Evolutionary conservation across 768 basidiomycete genomes (phyloP), one percentile per base, ranked within the genome.

Genomic region (Astraeus odoratus): DNA sequence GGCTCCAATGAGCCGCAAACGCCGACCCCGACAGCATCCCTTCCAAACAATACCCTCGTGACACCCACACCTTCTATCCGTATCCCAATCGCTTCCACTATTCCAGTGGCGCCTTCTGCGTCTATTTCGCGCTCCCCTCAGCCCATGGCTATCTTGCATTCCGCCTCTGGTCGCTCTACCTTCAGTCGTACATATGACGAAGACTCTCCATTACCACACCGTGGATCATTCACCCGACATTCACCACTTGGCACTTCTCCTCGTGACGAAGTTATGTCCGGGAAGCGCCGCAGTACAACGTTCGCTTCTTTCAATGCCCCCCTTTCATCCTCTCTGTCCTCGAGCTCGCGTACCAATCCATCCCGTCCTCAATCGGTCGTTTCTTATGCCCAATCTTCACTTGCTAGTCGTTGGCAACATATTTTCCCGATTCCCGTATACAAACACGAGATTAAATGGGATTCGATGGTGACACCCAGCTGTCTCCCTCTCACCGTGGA

Each of bases 371-470:
- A 73, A 34, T 64, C 73, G 4, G 62, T 72, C 1, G 70, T 84
- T 9, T 74, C 83, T 0, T 76, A 81, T 46, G 67, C 75, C 0
- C 82, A 86, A 50, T 73, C 78, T 1, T 81, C 80, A 9, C 77
- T 92, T n/a, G 89, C 91, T 2, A 72, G 86, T 34, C 71, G 93
- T 16, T 97, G 94, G 93, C 82, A 94, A 52, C 90, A 95, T 58
- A 76, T 85, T 48, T 83, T 86, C 57, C 82, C 91, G 0, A 73
- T 74, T 15, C 77, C 81, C 6, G 61, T 76, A 20, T 83, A 78
- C 58, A 86, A 90, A 60, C 81, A 92, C 49, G 83, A 94, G 36
- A 76, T 93, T 63, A 96, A 97, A 60, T 98, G 95, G 95, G 80
- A 78, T 51, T 83, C 83, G 8, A 81, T 93, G 59, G 75, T 83